A percentile compares a stretch with the other conserved stretches of the same genome.
Conservation (phyloP, 225 moss, liverwort and hornwort genomes). For the Pseudisothecium myosuroides region DNA sequence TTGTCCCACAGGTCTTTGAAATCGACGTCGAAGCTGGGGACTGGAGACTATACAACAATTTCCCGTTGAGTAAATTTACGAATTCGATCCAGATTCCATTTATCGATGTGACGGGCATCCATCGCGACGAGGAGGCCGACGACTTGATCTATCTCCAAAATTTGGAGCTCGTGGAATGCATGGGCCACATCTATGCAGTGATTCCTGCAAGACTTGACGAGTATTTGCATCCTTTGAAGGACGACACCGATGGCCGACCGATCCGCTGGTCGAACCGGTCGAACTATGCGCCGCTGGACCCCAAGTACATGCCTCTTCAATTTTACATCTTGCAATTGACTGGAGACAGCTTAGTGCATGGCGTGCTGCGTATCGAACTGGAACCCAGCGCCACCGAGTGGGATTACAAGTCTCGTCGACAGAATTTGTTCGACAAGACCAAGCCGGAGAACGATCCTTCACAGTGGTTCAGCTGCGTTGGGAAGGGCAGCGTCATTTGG, state of each 20-base stretch:
- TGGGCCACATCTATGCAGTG: not conserved
- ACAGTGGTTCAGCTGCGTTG: not conserved
- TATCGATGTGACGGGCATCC: not conserved
- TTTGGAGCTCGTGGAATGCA: not conserved
- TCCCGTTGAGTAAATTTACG: not conserved
- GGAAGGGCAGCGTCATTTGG: not conserved
- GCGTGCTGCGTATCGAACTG: not conserved
- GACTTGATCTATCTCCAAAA: not conserved
- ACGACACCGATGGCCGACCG: not conserved
- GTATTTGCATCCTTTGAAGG: not conserved
- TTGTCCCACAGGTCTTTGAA: not conserved
- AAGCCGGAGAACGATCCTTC: no score
- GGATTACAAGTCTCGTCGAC: not conserved
- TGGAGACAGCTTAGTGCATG: not conserved
- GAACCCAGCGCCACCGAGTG: not conserved
- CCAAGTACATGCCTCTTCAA: not conserved
- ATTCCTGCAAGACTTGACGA: not conserved
- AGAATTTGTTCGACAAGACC: not conserved
- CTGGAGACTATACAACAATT: not conserved
- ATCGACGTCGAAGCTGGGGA: not conserved
- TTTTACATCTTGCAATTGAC: not conserved
- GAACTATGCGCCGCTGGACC: not conserved
- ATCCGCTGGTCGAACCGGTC: not conserved
- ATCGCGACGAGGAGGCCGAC: rapidly evolving
- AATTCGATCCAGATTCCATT: not conserved